phyloP scores from a whole-genome alignment of 164 flowering plant species.

The Saururus chinensis region DNA sequence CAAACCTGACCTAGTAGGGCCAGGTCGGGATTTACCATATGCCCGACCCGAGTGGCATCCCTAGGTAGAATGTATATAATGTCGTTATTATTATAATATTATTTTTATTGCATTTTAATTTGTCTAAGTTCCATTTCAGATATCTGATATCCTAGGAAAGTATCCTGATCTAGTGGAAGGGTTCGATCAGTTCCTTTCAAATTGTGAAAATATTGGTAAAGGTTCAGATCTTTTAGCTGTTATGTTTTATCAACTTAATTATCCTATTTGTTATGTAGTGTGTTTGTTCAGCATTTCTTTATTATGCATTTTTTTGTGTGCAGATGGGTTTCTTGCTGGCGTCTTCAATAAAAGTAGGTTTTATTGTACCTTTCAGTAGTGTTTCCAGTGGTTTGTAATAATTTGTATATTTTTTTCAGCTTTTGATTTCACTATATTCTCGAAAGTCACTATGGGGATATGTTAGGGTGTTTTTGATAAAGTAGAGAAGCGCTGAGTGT shows the following conservation, averaged over 20 bases:
- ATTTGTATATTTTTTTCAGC: neutral
- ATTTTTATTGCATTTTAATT: neutral
- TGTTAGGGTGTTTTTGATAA: too few species aligned
- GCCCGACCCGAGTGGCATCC: too few species aligned
- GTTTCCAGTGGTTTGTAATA: constrained; percentile 3
- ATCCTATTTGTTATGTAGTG: neutral
- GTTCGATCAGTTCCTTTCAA: constrained; percentile 56
- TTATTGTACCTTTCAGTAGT: constrained; percentile 4
- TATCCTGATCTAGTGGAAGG: constrained; percentile 77
- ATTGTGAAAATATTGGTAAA: constrained; percentile 64
- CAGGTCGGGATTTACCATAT: too few species aligned
- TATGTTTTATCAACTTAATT: neutral
- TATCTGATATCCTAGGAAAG: constrained; percentile 57
- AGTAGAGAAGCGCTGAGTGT: too few species aligned
- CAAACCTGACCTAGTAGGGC: too few species aligned
- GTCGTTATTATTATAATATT: too few species aligned
- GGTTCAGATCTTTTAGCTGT: neutral
- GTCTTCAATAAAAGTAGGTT: constrained; percentile 65
- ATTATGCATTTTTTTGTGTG: constrained; percentile 15
- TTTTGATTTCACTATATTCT: neutral
- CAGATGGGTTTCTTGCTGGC: constrained; percentile 73
- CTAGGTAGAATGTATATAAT: too few species aligned
- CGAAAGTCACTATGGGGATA: too few species aligned
- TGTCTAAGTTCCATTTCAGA: constrained; percentile 24
- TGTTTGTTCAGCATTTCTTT: constrained; percentile 2